phyloP scores from a whole-genome alignment of 768 basidiomycete genomes.

The Agaricus blazei region DNA sequence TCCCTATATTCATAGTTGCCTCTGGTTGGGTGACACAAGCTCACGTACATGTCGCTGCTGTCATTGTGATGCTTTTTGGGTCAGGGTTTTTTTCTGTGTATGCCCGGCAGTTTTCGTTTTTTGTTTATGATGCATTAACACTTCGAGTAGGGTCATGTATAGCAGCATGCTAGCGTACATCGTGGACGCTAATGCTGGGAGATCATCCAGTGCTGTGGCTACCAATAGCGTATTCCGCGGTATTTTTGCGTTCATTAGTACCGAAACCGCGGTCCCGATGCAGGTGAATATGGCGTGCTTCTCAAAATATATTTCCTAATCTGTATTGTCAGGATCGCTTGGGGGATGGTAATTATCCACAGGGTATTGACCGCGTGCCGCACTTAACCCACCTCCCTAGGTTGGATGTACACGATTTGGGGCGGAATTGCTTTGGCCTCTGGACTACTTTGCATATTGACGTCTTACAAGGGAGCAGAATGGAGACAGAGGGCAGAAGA shows the following conservation, averaged over 20 bases:
- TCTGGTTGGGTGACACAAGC: constrained; percentile 51
- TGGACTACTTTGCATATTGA: background rate
- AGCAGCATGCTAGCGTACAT: constrained; percentile 16
- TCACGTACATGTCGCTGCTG: constrained; percentile 55
- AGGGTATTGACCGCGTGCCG: background rate
- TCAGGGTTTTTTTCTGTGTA: constrained; percentile 73
- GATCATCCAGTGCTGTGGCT: constrained; percentile 16
- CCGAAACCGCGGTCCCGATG: constrained; percentile 15
- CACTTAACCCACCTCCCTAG: constrained; percentile 16
- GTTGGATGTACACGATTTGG: constrained; percentile 34
- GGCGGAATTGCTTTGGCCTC: background rate
- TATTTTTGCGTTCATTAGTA: constrained; percentile 13
- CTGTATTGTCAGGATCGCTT: constrained; percentile 36
- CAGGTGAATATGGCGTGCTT: constrained; percentile 8
- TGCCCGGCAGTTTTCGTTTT: constrained; percentile 16
- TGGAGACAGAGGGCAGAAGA: background rate
- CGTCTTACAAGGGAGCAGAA: background rate
- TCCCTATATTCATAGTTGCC: background rate
- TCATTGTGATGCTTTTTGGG: constrained; percentile 68
- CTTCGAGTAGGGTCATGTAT: constrained; percentile 7
- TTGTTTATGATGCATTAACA: background rate
- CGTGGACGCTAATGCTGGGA: constrained; percentile 16
- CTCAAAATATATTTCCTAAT: background rate
- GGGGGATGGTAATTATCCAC: constrained; percentile 55
- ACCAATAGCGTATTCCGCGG: constrained; percentile 16